A percentile compares a stretch with the other conserved stretches of the same genome.
These are phyloP conservation scores for Microbotryum intermedium DNA, from an alignment of 1,284 basidiomycete genomes.

Conservation along the genomic window DNA sequence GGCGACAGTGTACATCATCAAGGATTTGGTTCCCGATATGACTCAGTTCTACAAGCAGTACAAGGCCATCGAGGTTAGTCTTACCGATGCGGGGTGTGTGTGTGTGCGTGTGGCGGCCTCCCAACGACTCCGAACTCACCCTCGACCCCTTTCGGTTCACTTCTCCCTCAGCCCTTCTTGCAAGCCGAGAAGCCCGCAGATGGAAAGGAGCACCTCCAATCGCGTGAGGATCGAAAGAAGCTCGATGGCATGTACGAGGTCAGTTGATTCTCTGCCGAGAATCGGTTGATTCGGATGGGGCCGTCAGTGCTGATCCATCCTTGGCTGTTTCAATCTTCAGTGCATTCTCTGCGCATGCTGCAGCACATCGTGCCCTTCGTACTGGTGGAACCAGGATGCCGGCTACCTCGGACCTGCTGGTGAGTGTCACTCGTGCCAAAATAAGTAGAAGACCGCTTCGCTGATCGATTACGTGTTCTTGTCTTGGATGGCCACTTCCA, in stretches of 20 bases:
- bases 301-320: not conserved
- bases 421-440: not conserved
- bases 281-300: not conserved
- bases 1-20: conserved; percentile 87
- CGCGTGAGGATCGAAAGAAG: conserved; percentile 83
- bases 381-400: conserved; percentile 94
- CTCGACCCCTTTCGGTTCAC: conserved; percentile 1
- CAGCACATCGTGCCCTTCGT: conserved; percentile 80
- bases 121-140: conserved; percentile 28
- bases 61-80: conserved; percentile 77
- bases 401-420: conserved; percentile 86
- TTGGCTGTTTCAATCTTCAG: conserved; percentile 32
- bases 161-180: conserved; percentile 54
- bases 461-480: too few relatives aligned
- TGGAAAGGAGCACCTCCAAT: conserved; percentile 72
- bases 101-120: too few relatives aligned
- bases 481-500: not conserved
- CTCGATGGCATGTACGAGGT: conserved; percentile 95
- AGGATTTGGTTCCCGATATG: conserved; percentile 80
- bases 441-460: too few relatives aligned
- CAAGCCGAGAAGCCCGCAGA: conserved; percentile 83
- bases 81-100: conserved; percentile 32
- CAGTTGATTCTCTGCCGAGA: not conserved
- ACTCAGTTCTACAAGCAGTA: conserved; percentile 96
- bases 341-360: conserved; percentile 84